These are phyloP conservation scores for Colletotrichum theobromicola DNA, from an alignment of 2,329 filamentous ascomycete genomes.

Conservation along the genomic window DNA sequence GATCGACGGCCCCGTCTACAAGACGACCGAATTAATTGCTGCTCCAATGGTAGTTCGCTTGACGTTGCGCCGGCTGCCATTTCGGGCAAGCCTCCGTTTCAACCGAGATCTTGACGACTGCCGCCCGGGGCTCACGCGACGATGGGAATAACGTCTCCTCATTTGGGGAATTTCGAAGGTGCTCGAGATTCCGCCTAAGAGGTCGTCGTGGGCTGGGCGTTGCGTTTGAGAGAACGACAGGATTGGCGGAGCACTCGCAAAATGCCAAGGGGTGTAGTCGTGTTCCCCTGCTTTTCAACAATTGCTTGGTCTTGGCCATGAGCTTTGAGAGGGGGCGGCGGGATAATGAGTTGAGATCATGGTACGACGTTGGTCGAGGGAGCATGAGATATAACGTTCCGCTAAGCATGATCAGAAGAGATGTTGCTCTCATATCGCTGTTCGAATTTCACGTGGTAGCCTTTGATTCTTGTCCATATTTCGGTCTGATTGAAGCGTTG, in stretches of 20 bases:
- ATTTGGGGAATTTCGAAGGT: neutral
- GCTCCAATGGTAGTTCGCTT: neutral
- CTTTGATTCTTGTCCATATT: neutral
- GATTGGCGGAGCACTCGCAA: neutral
- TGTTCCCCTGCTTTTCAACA: neutral
- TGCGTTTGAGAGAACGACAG: no score
- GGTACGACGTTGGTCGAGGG: neutral
- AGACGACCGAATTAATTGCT: neutral
- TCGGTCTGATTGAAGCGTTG: fast-evolving
- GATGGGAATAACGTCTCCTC: neutral
- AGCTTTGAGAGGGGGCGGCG: neutral
- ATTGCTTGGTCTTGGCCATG: neutral
- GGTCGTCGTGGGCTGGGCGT: fast-evolving
- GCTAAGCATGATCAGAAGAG: neutral
- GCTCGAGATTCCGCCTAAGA: neutral
- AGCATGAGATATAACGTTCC: neutral
- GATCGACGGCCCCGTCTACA: neutral
- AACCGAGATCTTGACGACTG: neutral
- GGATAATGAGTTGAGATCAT: neutral
- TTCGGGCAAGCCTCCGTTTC: neutral
- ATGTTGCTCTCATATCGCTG: neutral
- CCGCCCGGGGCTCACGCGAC: neutral
- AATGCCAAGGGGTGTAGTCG: neutral
- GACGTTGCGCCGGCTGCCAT: neutral
- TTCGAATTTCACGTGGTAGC: neutral